Conservation (phyloP, 108 stramenopile species). For the Pseudonitzschia multiseries region DNA sequence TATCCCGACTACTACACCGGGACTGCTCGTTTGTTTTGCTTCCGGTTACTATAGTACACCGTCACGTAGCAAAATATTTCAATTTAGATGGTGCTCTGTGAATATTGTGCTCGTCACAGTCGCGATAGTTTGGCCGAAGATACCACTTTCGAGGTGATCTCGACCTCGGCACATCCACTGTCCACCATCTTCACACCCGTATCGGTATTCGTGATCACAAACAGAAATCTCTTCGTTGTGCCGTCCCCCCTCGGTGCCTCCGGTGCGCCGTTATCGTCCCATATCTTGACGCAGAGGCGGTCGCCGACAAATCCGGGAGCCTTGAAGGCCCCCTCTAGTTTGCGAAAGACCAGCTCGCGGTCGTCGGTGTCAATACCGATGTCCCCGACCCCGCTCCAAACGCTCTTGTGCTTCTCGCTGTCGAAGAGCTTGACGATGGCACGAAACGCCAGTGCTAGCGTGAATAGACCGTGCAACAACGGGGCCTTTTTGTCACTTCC, state of each 20-base stretch:
- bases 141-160: not conserved
- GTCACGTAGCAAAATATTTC: too few species aligned
- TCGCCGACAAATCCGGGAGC: conserved; percentile 73
- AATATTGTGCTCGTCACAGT: not conserved
- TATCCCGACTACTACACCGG: too few species aligned
- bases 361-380: not conserved
- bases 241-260: not conserved
- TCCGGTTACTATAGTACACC: too few species aligned
- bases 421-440: conserved; percentile 43
- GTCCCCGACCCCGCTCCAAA: not conserved
- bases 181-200: conserved; percentile 27
- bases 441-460: conserved; percentile 71
- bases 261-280: conserved; percentile 4
- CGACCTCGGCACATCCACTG: conserved; percentile 22
- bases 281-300: conserved; percentile 44
- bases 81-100: too few species aligned
- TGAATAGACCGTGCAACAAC: conserved; percentile 87
- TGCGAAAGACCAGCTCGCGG: conserved; percentile 1
- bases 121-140: not conserved
- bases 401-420: not conserved
- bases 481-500: conserved; percentile 48
- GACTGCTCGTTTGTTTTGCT: too few species aligned
- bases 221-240: not conserved
- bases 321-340: conserved; percentile 51
- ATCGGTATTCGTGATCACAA: conserved; percentile 22